These are phyloP conservation scores for Penicillium sclerotiorum DNA, from an alignment of 2,329 filamentous ascomycete genomes.

Conservation along the genomic window DNA sequence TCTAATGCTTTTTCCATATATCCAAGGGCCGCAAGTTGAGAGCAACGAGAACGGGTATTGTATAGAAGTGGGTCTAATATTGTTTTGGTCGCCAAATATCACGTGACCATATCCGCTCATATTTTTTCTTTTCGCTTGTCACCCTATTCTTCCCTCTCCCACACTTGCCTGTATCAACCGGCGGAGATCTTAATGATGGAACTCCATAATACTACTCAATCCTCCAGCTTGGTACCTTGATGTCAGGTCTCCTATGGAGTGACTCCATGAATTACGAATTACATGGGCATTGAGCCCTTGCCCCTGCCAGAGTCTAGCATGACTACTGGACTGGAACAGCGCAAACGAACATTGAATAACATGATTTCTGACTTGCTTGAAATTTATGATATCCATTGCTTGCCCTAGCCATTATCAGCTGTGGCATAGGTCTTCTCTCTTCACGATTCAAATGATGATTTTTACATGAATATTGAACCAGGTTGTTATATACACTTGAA, in stretches of 20 bases:
- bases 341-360: too few relatives aligned
- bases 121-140: constrained; percentile 18
- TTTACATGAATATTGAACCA: constrained; percentile 36
- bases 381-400: background rate
- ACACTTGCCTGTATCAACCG: background rate
- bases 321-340: too few relatives aligned
- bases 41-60: too few relatives aligned
- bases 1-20: too few relatives aligned
- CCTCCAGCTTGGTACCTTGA: background rate
- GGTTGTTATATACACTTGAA: constrained; percentile 29
- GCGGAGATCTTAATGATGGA: constrained; percentile 9
- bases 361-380: background rate
- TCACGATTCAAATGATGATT: constrained; percentile 36
- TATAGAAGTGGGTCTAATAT: too few relatives aligned
- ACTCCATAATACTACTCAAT: background rate
- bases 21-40: too few relatives aligned
- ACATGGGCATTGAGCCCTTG: background rate
- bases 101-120: background rate
- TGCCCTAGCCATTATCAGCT: background rate
- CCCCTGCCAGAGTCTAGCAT: background rate
- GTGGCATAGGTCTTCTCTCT: constrained; percentile 1
- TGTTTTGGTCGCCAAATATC: too few relatives aligned
- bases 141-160: constrained; percentile 3
- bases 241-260: background rate
- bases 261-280: background rate